Conservation (phyloP, 306 rosid genomes). For the Vicia villosa region DNA sequence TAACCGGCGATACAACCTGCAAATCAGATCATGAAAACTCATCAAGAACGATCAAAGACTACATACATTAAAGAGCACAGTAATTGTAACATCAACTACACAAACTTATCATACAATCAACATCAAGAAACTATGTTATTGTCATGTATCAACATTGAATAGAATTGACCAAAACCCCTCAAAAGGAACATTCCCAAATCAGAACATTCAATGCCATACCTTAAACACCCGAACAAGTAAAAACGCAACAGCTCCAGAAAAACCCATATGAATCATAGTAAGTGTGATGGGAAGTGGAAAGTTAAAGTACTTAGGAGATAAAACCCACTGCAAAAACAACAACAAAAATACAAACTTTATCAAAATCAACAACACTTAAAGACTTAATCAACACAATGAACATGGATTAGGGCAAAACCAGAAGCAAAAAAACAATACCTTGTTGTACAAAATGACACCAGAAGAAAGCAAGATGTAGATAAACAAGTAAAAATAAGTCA, state of each 20-base stretch:
- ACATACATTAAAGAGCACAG: constrained; percentile 11
- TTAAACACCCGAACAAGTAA: constrained; percentile 86
- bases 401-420: constrained; percentile 4
- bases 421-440: constrained; percentile 47
- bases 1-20: constrained; percentile 93
- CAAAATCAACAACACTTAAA: background rate
- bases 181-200: constrained; percentile 18
- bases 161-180: constrained; percentile 13
- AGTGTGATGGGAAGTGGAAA: constrained; percentile 92
- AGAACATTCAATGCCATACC: constrained; percentile 51
- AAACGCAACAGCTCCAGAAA: constrained; percentile 92
- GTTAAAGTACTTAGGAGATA: constrained; percentile 90
- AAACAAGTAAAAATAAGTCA: constrained; percentile 83
- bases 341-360: background rate
- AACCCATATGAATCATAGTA: constrained; percentile 97
- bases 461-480: constrained; percentile 85
- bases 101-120: constrained; percentile 9
- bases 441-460: constrained; percentile 91
- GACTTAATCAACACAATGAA: background rate
- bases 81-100: background rate
- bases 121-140: background rate
- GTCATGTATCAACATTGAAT: constrained; percentile 1
- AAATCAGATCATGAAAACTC: constrained; percentile 16
- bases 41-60: constrained; percentile 9
- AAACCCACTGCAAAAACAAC: constrained; percentile 75